A percentile compares a stretch with the other conserved stretches of the same genome.
Conservation (phyloP, 805 yeast genomes). For the Saccharomyces jurei region DNA sequence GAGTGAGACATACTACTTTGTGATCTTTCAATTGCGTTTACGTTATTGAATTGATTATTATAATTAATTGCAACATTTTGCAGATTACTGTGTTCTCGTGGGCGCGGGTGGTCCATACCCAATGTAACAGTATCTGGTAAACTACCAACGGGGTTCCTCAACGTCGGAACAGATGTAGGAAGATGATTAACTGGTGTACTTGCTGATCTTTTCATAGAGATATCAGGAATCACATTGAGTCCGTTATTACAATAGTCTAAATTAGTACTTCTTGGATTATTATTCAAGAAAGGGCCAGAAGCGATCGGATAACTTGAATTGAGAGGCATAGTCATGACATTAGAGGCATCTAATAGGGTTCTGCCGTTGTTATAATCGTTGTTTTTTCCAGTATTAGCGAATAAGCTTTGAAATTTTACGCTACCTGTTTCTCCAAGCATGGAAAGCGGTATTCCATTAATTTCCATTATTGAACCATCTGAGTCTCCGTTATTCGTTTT, state of each 20-base stretch:
- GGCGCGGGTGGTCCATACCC: background rate
- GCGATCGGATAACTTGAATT: background rate
- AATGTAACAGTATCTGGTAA: background rate
- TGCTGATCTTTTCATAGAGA: background rate
- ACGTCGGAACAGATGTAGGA: background rate
- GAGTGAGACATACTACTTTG: background rate
- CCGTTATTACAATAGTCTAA: background rate
- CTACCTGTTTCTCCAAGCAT: slow-evolving; percentile 80
- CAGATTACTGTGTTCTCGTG: background rate
- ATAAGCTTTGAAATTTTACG: slow-evolving; percentile 25
- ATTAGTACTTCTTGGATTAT: background rate
- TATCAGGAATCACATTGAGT: background rate
- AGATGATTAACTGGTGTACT: background rate
- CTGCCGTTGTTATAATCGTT: background rate
- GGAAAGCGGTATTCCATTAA: slow-evolving; percentile 60
- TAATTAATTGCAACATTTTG: background rate
- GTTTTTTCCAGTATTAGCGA: background rate
- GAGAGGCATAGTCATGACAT: background rate
- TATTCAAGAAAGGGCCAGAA: background rate
- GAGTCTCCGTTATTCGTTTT: slow-evolving; percentile 13
- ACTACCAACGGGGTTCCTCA: background rate
- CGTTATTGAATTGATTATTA: background rate
- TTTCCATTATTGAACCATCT: slow-evolving; percentile 37
- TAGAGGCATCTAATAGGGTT: background rate
- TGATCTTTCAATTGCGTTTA: background rate